Conservation (phyloP, 495 filamentous ascomycete species). For the Trichodelitschia bisporula region DNA sequence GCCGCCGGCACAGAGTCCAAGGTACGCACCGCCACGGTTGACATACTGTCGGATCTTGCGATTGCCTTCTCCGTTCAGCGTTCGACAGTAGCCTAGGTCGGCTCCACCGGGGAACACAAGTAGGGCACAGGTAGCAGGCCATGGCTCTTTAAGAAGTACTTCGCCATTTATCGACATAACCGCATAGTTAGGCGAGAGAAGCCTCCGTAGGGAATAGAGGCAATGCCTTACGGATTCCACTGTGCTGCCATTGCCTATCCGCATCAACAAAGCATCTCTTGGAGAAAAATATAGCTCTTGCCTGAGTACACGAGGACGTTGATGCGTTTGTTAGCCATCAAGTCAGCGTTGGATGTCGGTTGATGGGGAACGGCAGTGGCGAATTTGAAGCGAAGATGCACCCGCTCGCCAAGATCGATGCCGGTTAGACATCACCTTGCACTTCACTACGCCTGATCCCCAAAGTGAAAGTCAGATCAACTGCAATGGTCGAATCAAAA, state of each 20-base stretch:
- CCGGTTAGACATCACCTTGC: too few species aligned
- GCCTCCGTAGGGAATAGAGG: conserved; percentile 62
- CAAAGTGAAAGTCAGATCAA: conserved; percentile 9
- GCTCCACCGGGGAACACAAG: conserved; percentile 90
- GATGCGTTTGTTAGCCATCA: conserved; percentile 36
- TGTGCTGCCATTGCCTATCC: conserved; percentile 57
- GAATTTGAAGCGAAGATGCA: too few species aligned
- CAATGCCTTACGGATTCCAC: conserved; percentile 74
- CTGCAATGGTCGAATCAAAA: conserved; percentile 24
- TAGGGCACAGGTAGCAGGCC: conserved; percentile 64
- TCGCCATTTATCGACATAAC: conserved; percentile 63
- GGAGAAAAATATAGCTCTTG: conserved; percentile 15
- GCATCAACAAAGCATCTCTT: neutral
- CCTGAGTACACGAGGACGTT: conserved; percentile 79
- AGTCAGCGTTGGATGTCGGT: too few species aligned
- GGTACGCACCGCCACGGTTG: conserved; percentile 56
- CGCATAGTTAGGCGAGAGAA: conserved; percentile 84
- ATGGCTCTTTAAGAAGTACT: conserved; percentile 73
- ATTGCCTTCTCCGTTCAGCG: conserved; percentile 74
- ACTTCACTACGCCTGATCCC: too few species aligned
- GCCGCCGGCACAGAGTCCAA: conserved; percentile 85
- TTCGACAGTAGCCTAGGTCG: conserved; percentile 74
- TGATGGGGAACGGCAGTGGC: too few species aligned
- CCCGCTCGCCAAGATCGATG: too few species aligned
- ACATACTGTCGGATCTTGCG: conserved; percentile 63